These are phyloP conservation scores for Flaveria ramosissima DNA, from an alignment of 129 eudicot genomes.

Conservation along the genomic window DNA sequence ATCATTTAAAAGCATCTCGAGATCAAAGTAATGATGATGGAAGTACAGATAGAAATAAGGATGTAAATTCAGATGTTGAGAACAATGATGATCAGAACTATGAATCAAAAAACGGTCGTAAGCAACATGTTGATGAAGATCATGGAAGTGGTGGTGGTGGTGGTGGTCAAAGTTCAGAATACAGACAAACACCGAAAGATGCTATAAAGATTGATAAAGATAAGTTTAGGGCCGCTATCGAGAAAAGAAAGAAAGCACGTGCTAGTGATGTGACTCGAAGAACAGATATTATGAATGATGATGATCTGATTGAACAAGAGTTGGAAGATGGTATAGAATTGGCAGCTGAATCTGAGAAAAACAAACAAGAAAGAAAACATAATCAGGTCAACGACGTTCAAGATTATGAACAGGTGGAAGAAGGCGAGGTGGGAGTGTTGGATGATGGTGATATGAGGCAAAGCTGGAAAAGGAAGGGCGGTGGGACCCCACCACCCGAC, in stretches of 20 bases:
- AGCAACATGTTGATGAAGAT: conserved; percentile 32
- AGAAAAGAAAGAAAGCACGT: conserved; percentile 46
- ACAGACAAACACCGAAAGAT: conserved; percentile 42
- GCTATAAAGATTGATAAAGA: conserved; percentile 46
- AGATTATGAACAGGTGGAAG: conserved; percentile 42
- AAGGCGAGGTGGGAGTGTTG: conserved; percentile 44
- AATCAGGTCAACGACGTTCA: conserved; percentile 18
- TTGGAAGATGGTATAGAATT: conserved; percentile 53
- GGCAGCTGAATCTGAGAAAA: conserved; percentile 48
- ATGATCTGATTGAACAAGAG: conserved; percentile 52
- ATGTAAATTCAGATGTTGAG: conserved; percentile 36
- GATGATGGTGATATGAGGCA: conserved; percentile 28
- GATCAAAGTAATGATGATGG: conserved; percentile 48
- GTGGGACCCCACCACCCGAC: conserved; percentile 37
- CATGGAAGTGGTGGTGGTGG: conserved; percentile 30
- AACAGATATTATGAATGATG: conserved; percentile 47
- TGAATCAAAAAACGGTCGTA: conserved; percentile 18
- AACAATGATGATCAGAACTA: conserved; percentile 27
- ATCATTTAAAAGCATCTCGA: conserved; percentile 35
- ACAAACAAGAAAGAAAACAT: conserved; percentile 36
- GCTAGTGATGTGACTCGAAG: conserved; percentile 37
- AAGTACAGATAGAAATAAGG: conserved; percentile 43
- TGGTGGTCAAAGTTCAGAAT: conserved; percentile 29
- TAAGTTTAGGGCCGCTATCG: conserved; percentile 46
- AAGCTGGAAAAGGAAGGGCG: conserved; percentile 59